Percentiles rank a stretch among this genome's conserved stretches.
phyloP scores from a whole-genome alignment of 2,329 filamentous ascomycete species.

The Epichloe elymi region DNA sequence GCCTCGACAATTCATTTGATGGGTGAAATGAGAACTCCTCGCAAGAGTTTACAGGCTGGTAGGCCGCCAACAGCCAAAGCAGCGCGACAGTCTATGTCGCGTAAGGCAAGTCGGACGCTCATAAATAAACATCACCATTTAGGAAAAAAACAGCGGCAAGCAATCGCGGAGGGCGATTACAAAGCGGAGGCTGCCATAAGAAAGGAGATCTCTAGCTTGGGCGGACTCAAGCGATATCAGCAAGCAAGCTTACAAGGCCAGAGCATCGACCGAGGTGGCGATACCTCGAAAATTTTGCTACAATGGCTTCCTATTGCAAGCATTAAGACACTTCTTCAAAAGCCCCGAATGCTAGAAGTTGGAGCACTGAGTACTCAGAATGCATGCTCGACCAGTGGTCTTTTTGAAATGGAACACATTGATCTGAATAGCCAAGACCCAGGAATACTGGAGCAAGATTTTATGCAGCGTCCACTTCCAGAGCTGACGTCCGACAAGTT shows the following conservation, averaged over 20 bases:
- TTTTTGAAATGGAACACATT: constrained; percentile 68
- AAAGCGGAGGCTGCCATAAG: constrained; percentile 31
- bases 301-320: constrained; percentile 39
- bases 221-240: constrained; percentile 51
- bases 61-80: constrained; percentile 41
- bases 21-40: constrained; percentile 25
- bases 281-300: constrained; percentile 51
- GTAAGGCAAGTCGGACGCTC: constrained; percentile 48
- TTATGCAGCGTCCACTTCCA: constrained; percentile 78
- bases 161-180: constrained; percentile 37
- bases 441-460: constrained; percentile 78
- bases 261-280: constrained; percentile 50
- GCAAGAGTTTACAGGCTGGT: constrained; percentile 33
- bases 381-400: constrained; percentile 59
- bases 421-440: constrained; percentile 79
- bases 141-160: constrained; percentile 47
- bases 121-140: constrained; percentile 55
- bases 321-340: constrained; percentile 13
- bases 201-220: constrained; percentile 41
- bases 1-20: not conserved
- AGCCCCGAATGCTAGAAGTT: constrained; percentile 67
- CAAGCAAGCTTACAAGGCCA: constrained; percentile 57
- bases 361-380: constrained; percentile 78
- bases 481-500: constrained; percentile 49
- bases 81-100: constrained; percentile 44